These are phyloP conservation scores for Murraya koenigii DNA, from an alignment of 345 rosid species.

Conservation along the genomic window DNA sequence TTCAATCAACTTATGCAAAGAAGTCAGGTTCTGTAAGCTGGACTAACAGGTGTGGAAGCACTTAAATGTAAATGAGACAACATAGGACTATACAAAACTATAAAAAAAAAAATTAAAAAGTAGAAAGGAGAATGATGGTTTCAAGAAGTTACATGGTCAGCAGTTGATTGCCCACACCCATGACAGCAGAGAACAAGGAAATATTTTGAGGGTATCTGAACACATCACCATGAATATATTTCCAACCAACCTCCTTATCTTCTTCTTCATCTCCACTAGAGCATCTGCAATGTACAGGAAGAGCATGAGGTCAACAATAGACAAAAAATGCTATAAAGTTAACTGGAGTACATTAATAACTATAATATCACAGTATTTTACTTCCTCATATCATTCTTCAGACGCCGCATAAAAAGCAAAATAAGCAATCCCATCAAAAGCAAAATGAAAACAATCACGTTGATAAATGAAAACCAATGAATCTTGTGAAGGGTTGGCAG, in stretches of 20 bases:
- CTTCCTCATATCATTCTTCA: constrained; percentile 71
- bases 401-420: constrained; percentile 53
- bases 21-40: background rate
- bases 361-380: constrained; percentile 20
- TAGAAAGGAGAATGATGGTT: background rate
- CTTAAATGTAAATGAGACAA: background rate
- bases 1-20: background rate
- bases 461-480: constrained; percentile 71
- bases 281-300: constrained; percentile 32
- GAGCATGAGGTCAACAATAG: constrained; percentile 12
- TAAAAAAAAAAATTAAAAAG: background rate
- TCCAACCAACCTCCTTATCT: constrained; percentile 76
- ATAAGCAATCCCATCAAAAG: constrained; percentile 59
- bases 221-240: constrained; percentile 70
- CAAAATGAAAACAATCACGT: constrained; percentile 47
- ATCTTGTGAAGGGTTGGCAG: constrained; percentile 50
- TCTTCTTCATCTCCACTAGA: constrained; percentile 74
- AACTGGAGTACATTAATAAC: constrained; percentile 2
- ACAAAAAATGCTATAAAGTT: background rate
- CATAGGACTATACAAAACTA: background rate
- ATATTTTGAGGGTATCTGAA: constrained; percentile 61
- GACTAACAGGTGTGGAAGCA: background rate
- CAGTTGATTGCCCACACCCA: constrained; percentile 79
- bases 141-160: constrained; percentile 55
- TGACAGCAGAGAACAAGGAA: constrained; percentile 65